phyloP scores from a whole-genome alignment of 257 asterid genomes.

The Galeopsis tetrahit region DNA sequence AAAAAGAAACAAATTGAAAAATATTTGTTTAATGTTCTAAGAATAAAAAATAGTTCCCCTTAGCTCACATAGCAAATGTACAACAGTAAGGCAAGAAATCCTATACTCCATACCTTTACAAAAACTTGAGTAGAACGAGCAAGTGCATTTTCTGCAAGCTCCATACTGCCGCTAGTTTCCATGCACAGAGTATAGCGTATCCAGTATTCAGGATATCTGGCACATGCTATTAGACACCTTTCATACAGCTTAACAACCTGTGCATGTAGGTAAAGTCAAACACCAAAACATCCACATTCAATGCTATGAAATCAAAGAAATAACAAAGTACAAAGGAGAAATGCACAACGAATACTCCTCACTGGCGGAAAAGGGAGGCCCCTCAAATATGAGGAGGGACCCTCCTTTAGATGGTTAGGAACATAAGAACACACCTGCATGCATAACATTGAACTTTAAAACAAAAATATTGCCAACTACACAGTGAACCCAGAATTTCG shows the following conservation, averaged over 20 bases:
- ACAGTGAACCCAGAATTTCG: constrained; percentile 90
- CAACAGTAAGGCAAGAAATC: background rate
- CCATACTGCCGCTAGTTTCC: constrained; percentile 93
- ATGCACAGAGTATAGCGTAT: constrained; percentile 81
- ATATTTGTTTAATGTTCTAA: background rate
- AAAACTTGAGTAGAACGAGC: constrained; percentile 95
- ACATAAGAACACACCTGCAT: constrained; percentile 99
- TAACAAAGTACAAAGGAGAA: constrained; percentile 48
- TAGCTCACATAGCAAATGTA: background rate
- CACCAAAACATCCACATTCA: constrained; percentile 35
- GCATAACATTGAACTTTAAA: constrained; percentile 91
- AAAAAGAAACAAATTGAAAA: background rate
- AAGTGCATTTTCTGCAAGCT: constrained; percentile 96
- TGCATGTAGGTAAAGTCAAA: constrained; percentile 35
- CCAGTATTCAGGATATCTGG: constrained; percentile 98
- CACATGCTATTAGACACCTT: constrained; percentile 95
- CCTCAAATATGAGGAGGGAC: constrained; percentile 85
- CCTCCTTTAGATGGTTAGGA: constrained; percentile 97
- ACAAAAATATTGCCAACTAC: constrained; percentile 58
- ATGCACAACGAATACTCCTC: constrained; percentile 79
- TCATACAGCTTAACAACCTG: constrained; percentile 98
- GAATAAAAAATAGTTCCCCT: background rate
- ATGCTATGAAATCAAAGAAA: constrained; percentile 31
- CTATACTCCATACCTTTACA: constrained; percentile 66
- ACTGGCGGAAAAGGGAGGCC: constrained; percentile 91